Evolutionary conservation across 2,329 filamentous ascomycete species (phyloP), one percentile per base, ranked within the genome.

Genomic region (Penicillium griseofulvum): DNA sequence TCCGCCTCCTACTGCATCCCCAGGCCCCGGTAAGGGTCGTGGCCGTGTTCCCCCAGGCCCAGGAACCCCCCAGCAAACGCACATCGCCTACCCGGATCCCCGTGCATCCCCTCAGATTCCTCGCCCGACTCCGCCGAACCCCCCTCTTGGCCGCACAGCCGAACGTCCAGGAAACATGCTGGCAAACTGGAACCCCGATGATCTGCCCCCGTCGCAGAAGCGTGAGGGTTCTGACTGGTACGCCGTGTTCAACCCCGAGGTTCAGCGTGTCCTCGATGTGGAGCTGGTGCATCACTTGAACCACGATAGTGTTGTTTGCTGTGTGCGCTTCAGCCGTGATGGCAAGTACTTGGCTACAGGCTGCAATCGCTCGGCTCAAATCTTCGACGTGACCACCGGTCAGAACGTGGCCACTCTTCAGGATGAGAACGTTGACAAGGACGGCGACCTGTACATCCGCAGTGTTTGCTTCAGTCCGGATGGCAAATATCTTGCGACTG

Each of bases 401-500:
- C 85, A 90, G 65, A 94, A 93, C 73, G 86, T 97, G 50, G 94
- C 90, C 63, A 88, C 94, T 56, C 80, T 97, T 33, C 91, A 96
- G 73, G 94, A 99, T 67, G 89, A 93, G 65, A 88, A 83, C 43
- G 90, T 91, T 43, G 91, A 95, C 63, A 87, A 92, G 65, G 87
- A 89, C 52, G 92, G 93, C 28, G 94, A 99, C 75, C 81, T 99
- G 31, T 99, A 97, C 75, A 99, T 99, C 66, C 83, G 94, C 66
- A 97, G 93, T 68, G 94, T 99, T 52, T 99, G 94, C 81, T 99
- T 99, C 81, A 97, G 93, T 71, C 94, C 94, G 12, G 92, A 97
- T 72, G 93, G 94, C 58, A 88, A 89, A 69, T 96, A 91, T 67
- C 83, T 99, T 33, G 94, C 94, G 5, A 99, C 94, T 16, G 94